Evolutionary conservation across 1,284 basidiomycete species (phyloP), one percentile per base, ranked within the genome.

Genomic region (Laetiporus sulphureus): DNA sequence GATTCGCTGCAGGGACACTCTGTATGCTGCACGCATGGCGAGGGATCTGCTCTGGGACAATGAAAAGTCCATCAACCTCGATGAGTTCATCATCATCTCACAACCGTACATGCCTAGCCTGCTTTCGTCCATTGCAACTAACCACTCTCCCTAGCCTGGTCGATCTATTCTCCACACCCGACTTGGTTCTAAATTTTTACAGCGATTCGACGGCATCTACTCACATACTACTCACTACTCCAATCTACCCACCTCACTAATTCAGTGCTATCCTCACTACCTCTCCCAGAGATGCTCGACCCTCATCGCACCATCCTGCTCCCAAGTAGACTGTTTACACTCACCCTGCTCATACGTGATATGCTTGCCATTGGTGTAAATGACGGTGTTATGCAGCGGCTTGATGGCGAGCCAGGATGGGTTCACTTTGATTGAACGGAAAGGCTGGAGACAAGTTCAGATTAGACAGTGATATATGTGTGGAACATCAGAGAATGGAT

Each of bases 211-310:
- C 68, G 74, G 15, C 68, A 77, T 38, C 74, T 97, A 31, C 73
- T 91, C 43, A 79, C 82, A 52, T 96, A 96, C 61, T 85, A 91
- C 60, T 85, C 86, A 10, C 77, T 94, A n/a, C 75, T 97, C 16
- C 76, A 86, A 51, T 79, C 83, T 1, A 80, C 90, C 5, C 72
- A 83, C 46, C 74, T 96, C 29, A 86, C 87, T 23, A 91, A 96
- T 64, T 74, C 82, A 25, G 83, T 85, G 7, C 72, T 97, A 25
- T 79, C 84, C 23, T 76, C 82, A 34, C 73, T 94, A 25, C 84
- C 87, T 6, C 72, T 91, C 29, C 88, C 91, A 32, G 72, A 75
- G 25, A 76, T 79, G 0, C 73, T 95, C 48, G 89, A 94, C 57
- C 91, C 92, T 1, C 72, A 75, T 41, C 73, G 70, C 5, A 71